These are phyloP conservation scores for Myriosclerotinia duriaeana DNA, from an alignment of 2,329 filamentous ascomycete species.

Conservation along the genomic window DNA sequence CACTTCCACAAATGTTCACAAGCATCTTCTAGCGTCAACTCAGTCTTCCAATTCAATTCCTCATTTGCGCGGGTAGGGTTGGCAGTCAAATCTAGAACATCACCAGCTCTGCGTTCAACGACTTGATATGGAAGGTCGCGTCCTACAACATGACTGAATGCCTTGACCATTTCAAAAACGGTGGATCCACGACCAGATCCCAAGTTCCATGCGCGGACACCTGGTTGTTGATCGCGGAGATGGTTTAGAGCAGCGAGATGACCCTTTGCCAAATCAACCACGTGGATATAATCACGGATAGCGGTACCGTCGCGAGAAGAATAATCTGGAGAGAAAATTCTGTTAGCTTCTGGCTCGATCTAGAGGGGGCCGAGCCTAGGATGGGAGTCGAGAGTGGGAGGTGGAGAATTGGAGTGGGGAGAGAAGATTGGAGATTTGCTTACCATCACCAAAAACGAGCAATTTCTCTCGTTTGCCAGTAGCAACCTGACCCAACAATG, in stretches of 20 bases:
- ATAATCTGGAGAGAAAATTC: conserved; percentile 67
- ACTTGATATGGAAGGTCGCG: conserved; percentile 85
- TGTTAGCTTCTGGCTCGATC: conserved; percentile 23
- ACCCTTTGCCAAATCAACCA: conserved; percentile 82
- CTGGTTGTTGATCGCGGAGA: conserved; percentile 78
- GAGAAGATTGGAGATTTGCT: conserved; percentile 38
- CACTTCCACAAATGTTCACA: conserved; percentile 95
- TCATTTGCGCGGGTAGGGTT: conserved; percentile 83
- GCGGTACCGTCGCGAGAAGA: conserved; percentile 84
- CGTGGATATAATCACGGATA: conserved; percentile 98
- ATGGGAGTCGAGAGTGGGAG: background rate
- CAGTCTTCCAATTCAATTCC: conserved; percentile 90
- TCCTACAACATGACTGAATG: conserved; percentile 85
- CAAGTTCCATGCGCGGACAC: conserved; percentile 93
- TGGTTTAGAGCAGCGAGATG: conserved; percentile 89
- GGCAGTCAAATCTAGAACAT: conserved; percentile 92
- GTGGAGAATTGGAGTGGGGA: conserved; percentile 2
- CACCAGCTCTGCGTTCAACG: conserved; percentile 75
- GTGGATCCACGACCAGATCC: conserved; percentile 93
- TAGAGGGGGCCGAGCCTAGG: conserved; percentile 2
- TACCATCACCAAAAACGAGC: conserved; percentile 89
- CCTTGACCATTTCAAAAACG: conserved; percentile 95
- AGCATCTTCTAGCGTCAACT: conserved; percentile 86
- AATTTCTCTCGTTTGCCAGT: conserved; percentile 94
- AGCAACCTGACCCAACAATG: conserved; percentile 90